phyloP scores from a whole-genome alignment of 495 filamentous ascomycete genomes.

The Penicillium arizonense region DNA sequence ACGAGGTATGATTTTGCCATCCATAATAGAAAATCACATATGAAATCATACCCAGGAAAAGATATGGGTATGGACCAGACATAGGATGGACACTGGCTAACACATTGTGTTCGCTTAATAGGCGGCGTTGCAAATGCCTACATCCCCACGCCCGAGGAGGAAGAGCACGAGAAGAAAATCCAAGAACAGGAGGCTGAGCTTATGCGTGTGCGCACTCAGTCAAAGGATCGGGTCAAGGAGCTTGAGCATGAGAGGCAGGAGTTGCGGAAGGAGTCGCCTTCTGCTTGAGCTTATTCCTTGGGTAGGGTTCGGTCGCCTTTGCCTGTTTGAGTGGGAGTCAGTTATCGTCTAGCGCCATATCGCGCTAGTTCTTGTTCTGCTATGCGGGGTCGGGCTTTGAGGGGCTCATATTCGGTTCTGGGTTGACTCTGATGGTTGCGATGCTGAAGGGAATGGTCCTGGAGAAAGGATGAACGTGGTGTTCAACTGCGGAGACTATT shows the following conservation, averaged over 20 bases:
- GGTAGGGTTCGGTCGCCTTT: not conserved
- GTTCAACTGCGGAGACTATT: conserved; percentile 6
- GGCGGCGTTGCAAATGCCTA: conserved; percentile 47
- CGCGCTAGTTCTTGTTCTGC: too few relatives aligned
- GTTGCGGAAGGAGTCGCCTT: conserved; percentile 20
- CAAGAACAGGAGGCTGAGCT: conserved; percentile 37
- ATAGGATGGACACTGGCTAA: not conserved
- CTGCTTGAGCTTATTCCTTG: conserved; percentile 2
- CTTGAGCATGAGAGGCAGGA: conserved; percentile 28
- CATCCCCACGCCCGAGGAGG: conserved; percentile 38
- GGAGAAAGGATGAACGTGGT: conserved; percentile 18
- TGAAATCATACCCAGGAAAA: too few relatives aligned
- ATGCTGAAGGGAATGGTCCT: not conserved
- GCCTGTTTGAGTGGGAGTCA: too few relatives aligned
- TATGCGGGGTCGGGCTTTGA: too few relatives aligned
- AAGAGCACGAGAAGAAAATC: conserved; percentile 26
- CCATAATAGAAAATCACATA: too few relatives aligned
- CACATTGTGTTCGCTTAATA: conserved; percentile 2
- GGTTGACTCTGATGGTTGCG: not conserved
- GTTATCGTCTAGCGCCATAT: too few relatives aligned
- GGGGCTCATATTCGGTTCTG: not conserved
- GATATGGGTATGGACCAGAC: too few relatives aligned
- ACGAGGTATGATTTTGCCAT: conserved; percentile 35
- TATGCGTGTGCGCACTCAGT: conserved; percentile 34
- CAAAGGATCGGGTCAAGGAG: conserved; percentile 40